Evolutionary conservation across 805 yeast genomes (phyloP), one percentile per base, ranked within the genome.

Genomic region (Schwanniomyces occidentalis): DNA sequence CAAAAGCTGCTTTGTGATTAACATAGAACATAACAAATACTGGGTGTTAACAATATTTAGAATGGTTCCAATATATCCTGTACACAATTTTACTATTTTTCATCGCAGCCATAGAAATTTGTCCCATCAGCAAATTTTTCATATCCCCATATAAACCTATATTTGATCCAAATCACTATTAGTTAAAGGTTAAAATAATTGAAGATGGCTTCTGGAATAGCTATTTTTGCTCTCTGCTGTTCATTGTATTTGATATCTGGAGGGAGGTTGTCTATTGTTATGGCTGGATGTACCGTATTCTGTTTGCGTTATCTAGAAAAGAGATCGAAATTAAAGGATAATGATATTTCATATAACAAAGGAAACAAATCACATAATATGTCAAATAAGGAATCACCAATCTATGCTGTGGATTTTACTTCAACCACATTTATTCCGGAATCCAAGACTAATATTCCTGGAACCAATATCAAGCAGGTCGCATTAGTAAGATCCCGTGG

Each of bases 331-430:
- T n/a, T n/a, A n/a, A n/a, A n/a, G n/a, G n/a, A n/a, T n/a, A n/a
- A n/a, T n/a, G n/a, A n/a, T n/a, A n/a, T n/a, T n/a, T n/a, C n/a
- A n/a, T n/a, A n/a, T n/a, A n/a, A n/a, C n/a, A n/a, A n/a, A n/a
- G n/a, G n/a, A n/a, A n/a, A n/a, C n/a, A n/a, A n/a, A n/a, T n/a
- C n/a, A n/a, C n/a, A 34, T 16, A 15, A 22, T 18, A 37, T 30
- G 12, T 20, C 37, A 8, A 46, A 38, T 26, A 51, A 53, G 26
- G 43, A 48, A 24, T 60, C 67, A 18, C 65, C 64, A 2, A 62
- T 68, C 22, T 60, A 58, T 45, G 74, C 63, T 8, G 61, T 69
- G 6, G 74, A 69, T 44, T 69, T 65, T 50, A 69, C 74, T 10
- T 56, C 69, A 8, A 53, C 63, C 3, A 14, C 58, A 9, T 55